Conservation (phyloP, 2,329 filamentous ascomycete genomes). For the Aspergillus terreus region DNA sequence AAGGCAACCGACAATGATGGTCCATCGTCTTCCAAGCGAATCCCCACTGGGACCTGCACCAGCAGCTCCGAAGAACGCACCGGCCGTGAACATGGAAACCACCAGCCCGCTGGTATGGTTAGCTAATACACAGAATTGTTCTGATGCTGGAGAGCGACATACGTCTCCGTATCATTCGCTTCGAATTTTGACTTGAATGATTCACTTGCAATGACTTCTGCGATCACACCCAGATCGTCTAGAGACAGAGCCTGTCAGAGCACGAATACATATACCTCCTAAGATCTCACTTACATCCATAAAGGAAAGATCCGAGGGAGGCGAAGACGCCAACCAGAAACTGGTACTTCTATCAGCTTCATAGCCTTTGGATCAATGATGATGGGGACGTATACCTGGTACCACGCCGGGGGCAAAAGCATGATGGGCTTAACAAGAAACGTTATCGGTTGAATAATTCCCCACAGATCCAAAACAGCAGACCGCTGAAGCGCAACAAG, state of each 20-base stretch:
- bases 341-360: slow-evolving; percentile 29
- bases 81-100: slow-evolving; percentile 72
- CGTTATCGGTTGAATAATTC: background rate
- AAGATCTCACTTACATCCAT: slow-evolving; percentile 41
- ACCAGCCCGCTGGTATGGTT: slow-evolving; percentile 56
- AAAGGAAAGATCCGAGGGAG: slow-evolving; percentile 56
- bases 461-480: background rate
- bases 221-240: slow-evolving; percentile 59
- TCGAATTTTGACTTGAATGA: slow-evolving; percentile 33
- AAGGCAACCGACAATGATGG: slow-evolving; percentile 67
- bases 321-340: slow-evolving; percentile 59
- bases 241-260: background rate
- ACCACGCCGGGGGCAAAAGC: slow-evolving; percentile 56
- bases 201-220: slow-evolving; percentile 49
- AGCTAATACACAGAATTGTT: background rate
- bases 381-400: slow-evolving; percentile 43
- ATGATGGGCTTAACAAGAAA: slow-evolving; percentile 33
- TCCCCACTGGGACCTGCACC: slow-evolving; percentile 63
- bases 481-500: background rate
- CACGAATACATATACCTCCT: background rate
- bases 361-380: background rate
- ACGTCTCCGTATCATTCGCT: slow-evolving; percentile 29
- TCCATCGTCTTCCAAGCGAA: slow-evolving; percentile 63
- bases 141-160: slow-evolving; percentile 3
- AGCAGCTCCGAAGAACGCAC: slow-evolving; percentile 67